These are phyloP conservation scores for Triticum turgidum DNA, from an alignment of 176 grass and related monocot species.

Conservation along the genomic window DNA sequence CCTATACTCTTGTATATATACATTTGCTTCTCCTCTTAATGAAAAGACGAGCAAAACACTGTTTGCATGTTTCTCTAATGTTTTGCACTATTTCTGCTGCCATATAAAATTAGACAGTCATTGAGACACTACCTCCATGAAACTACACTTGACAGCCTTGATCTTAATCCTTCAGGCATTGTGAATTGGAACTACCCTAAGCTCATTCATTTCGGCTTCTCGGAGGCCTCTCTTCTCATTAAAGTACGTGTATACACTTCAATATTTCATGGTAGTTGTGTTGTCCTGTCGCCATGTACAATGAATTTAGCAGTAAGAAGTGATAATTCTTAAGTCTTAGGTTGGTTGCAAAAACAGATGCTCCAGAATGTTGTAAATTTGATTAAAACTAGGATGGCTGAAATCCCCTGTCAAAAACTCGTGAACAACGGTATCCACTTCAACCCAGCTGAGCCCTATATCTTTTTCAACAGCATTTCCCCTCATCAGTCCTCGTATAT, in stretches of 20 bases:
- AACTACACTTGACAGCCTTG: not conserved
- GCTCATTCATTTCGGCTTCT: not conserved
- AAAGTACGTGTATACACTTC: too few species aligned
- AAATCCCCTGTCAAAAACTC: constrained; percentile 40
- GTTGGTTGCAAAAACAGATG: constrained; percentile 40
- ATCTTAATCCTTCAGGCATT: not conserved
- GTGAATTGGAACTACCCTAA: not conserved
- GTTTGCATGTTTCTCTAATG: too few species aligned
- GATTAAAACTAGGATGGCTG: constrained; percentile 33
- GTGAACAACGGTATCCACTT: constrained; percentile 37
- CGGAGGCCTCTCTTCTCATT: too few species aligned
- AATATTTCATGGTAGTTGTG: not conserved
- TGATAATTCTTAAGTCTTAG: constrained; percentile 21
- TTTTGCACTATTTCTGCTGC: too few species aligned
- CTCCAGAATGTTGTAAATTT: constrained; percentile 35
- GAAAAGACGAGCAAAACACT: too few species aligned
- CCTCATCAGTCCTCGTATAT: constrained; percentile 45
- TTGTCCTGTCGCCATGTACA: not conserved
- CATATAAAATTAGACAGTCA: too few species aligned
- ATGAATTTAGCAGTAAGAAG: constrained; percentile 3
- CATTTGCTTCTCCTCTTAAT: too few species aligned
- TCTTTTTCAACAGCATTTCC: constrained; percentile 38
- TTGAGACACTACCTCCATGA: not conserved
- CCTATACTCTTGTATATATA: too few species aligned
- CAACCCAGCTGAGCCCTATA: constrained; percentile 59